Percentiles rank a stretch among this genome's conserved stretches.
Conservation (phyloP, 176 grass and related monocot genomes). For the Pontederia paniculata region DNA sequence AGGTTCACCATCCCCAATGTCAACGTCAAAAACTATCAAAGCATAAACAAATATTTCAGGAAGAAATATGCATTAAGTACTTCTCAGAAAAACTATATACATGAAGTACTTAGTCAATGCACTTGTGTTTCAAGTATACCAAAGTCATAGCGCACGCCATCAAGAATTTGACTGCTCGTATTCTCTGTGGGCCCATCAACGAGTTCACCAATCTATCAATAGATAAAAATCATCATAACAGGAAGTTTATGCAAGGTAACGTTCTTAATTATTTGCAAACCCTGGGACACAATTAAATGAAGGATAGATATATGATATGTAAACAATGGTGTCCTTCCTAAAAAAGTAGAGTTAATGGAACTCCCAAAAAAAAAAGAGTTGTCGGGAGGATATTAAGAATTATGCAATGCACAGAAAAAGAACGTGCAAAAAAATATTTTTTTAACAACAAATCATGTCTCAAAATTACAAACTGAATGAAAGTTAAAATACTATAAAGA, state of each 20-base stretch:
- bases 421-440: too few species aligned
- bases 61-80: slow-evolving; percentile 9
- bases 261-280: too few species aligned
- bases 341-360: too few species aligned
- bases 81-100: slow-evolving; percentile 25
- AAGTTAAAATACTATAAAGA: neutral
- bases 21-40: slow-evolving; percentile 86
- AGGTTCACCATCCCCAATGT: slow-evolving; percentile 95
- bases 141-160: slow-evolving; percentile 78
- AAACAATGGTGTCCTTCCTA: too few species aligned
- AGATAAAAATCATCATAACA: slow-evolving; percentile 1
- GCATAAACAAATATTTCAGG: neutral
- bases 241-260: neutral
- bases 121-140: slow-evolving; percentile 41
- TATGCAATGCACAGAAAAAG: too few species aligned
- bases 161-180: slow-evolving; percentile 50
- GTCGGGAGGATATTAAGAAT: too few species aligned
- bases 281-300: too few species aligned
- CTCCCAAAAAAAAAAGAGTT: too few species aligned
- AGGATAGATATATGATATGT: too few species aligned
- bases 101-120: slow-evolving; percentile 12
- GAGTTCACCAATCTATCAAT: slow-evolving; percentile 68
- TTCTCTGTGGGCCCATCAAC: slow-evolving; percentile 75
- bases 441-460: too few species aligned
- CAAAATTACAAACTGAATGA: neutral